Evolutionary conservation across 352 stramenopile species (phyloP), one percentile per base, ranked within the genome.

Genomic region (Globisporangium rhizosaccharum): DNA sequence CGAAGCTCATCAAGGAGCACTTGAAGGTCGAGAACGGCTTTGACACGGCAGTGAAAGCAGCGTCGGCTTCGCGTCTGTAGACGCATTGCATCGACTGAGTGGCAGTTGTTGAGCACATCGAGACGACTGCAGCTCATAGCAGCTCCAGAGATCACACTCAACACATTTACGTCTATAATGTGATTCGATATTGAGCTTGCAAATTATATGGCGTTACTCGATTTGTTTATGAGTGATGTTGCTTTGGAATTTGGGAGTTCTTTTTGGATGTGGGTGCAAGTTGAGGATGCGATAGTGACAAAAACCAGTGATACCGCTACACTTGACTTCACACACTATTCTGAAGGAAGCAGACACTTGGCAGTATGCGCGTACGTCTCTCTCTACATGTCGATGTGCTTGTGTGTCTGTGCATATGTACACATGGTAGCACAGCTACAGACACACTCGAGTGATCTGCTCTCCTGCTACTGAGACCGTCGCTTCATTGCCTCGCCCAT

Each of bases 1-100:
- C 86, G 56, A 88, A 80, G 57, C 79, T 99, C 61, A 97, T 98
- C 51, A 98, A 98, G 64, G 84, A 97, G 61, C 93, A 98, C 56
- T 59, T 87, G 25, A 76, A 82, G 56, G 58, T 56, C 18, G 51
- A 71, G 50, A 90, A 88, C 56, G 82, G 72, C 33, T 92, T 92
- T 33, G 76, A 86, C 17, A 39, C 53, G 15, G 53, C 39, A 17
- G 33, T 46, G 26, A 46, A 53, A 18, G 48, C 23, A 25, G 36
- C n/a, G 3, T 36, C 51, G 20, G 3, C 51, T 11, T 47, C 60
- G 53, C 60, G 60, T 23, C 53, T 66, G 2, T 66, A 56, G 36
- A 18, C 36, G 9, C n/a, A 5, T 2, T 26, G 6, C 15, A n/a
- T 33, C 28, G 28, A 3, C 28, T 28, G 17, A 8, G 6, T 49